phyloP scores from a whole-genome alignment of 2,329 filamentous ascomycete genomes.

The Fusarium aywerte region DNA sequence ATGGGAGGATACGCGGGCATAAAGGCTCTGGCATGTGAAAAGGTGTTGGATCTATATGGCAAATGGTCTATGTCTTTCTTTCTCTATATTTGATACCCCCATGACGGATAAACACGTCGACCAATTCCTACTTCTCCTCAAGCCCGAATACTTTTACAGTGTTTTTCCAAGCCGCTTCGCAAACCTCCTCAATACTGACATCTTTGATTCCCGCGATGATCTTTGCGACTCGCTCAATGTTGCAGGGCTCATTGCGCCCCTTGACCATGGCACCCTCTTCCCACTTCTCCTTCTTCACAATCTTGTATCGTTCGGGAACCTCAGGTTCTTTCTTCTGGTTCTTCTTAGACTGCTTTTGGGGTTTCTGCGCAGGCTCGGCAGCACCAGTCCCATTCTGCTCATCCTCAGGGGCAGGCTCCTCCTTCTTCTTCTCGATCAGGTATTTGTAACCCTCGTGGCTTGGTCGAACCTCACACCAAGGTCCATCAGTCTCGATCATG shows the following conservation, averaged over 20 bases:
- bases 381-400: conserved; percentile 40
- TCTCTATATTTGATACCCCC: conserved; percentile 50
- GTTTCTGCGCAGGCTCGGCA: conserved; percentile 40
- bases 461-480: conserved; percentile 95
- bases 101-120: conserved; percentile 15
- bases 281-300: conserved; percentile 97
- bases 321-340: conserved; percentile 71
- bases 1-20: conserved; percentile 71
- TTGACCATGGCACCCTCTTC: conserved; percentile 89
- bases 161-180: conserved; percentile 86
- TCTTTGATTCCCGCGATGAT: conserved; percentile 89
- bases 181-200: conserved; percentile 81
- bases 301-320: conserved; percentile 77
- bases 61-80: conserved; percentile 43
- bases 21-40: conserved; percentile 65
- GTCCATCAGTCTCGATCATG: conserved; percentile 97
- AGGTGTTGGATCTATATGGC: conserved; percentile 29
- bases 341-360: conserved; percentile 58
- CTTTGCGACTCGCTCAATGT: conserved; percentile 86
- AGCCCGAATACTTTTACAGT: conserved; percentile 83
- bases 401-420: conserved; percentile 31
- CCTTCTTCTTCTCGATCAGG: conserved; percentile 59
- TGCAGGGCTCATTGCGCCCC: conserved; percentile 91
- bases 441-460: conserved; percentile 87
- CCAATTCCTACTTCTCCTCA: conserved; percentile 50